phyloP scores from a whole-genome alignment of 2,329 filamentous ascomycete genomes.

The Calonectria pseudoturangicola region DNA sequence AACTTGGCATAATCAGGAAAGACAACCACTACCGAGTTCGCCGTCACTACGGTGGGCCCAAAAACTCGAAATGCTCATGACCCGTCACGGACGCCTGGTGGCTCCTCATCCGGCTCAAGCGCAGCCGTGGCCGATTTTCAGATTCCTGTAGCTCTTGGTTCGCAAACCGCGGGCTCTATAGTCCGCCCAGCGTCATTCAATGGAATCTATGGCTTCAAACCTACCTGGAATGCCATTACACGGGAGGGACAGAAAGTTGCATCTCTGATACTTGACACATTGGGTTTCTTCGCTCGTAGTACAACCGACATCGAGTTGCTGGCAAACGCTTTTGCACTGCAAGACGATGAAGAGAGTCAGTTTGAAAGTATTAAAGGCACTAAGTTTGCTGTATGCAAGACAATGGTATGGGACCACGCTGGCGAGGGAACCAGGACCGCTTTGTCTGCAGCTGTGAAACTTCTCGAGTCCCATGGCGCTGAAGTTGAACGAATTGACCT shows the following conservation, averaged over 20 bases:
- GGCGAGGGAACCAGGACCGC: conserved; percentile 66
- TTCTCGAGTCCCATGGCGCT: conserved; percentile 69
- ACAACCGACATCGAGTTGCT: conserved; percentile 76
- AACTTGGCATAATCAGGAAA: conserved; percentile 49
- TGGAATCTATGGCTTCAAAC: conserved; percentile 79
- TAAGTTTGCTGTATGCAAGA: conserved; percentile 73
- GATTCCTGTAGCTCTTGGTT: conserved; percentile 75
- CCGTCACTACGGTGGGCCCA: conserved; percentile 70
- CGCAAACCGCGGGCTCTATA: conserved; percentile 79
- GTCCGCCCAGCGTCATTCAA: conserved; percentile 80
- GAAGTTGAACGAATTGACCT: conserved; percentile 74
- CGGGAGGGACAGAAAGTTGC: conserved; percentile 77
- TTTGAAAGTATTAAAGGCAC: conserved; percentile 65
- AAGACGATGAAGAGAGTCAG: conserved; percentile 66
- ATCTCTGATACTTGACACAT: conserved; percentile 75
- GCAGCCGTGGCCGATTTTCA: conserved; percentile 81
- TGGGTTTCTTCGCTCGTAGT: conserved; percentile 76
- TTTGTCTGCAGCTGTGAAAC: conserved; percentile 61
- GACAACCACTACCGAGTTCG: conserved; percentile 77
- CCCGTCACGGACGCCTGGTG: conserved; percentile 70
- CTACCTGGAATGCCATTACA: conserved; percentile 78
- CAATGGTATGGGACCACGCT: conserved; percentile 69
- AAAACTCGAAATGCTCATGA: conserved; percentile 79
- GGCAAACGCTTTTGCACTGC: conserved; percentile 70
- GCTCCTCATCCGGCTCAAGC: conserved; percentile 79